These are phyloP conservation scores for Hydnomerulius pinastri DNA, from an alignment of 768 basidiomycete genomes.

Conservation along the genomic window DNA sequence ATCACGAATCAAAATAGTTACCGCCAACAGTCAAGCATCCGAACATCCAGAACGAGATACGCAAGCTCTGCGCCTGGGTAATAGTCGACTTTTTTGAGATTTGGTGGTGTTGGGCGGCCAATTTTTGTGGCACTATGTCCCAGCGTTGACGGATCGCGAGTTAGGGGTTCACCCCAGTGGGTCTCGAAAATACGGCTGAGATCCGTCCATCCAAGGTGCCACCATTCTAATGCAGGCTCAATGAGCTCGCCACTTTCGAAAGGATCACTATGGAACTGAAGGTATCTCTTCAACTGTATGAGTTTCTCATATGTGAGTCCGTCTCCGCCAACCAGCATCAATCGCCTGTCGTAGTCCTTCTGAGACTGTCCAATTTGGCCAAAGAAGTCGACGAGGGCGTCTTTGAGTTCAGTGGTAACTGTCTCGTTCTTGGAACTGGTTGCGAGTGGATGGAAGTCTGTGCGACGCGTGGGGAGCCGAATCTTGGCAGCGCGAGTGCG, in stretches of 20 bases:
- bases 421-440: constrained; percentile 32
- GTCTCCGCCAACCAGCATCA: constrained; percentile 35
- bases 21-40: constrained; percentile 3
- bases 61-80: constrained; percentile 24
- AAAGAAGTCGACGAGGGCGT: constrained; percentile 35
- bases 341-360: constrained; percentile 17
- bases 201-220: constrained; percentile 16
- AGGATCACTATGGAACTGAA: constrained; percentile 14
- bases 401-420: constrained; percentile 30
- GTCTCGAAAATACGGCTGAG: constrained; percentile 22
- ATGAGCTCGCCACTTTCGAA: constrained; percentile 5
- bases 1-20: not conserved
- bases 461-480: constrained; percentile 1
- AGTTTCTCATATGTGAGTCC: constrained; percentile 38
- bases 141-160: constrained; percentile 31
- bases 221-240: constrained; percentile 8
- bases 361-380: constrained; percentile 31
- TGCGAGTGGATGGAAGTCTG: constrained; percentile 30
- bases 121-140: constrained; percentile 30
- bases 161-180: constrained; percentile 29
- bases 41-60: constrained; percentile 28
- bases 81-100: constrained; percentile 38
- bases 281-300: constrained; percentile 10
- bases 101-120: constrained; percentile 26
- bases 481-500: constrained; percentile 21